phyloP scores from a whole-genome alignment of 2,329 filamentous ascomycete species.

The Drechslerella stenobrocha region DNA sequence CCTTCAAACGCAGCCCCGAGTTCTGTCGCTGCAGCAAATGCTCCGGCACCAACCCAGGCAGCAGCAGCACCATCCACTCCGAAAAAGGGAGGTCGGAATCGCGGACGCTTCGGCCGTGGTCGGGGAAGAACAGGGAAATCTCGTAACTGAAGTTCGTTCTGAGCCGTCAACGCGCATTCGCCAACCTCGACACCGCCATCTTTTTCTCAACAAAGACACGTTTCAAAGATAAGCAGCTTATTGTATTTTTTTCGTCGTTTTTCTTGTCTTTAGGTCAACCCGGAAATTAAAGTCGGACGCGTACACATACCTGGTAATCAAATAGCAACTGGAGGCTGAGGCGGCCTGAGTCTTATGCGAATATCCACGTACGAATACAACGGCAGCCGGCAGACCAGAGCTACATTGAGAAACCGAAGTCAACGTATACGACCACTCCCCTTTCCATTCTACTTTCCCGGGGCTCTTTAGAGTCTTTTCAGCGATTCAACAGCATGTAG shows the following conservation, averaged over 20 bases:
- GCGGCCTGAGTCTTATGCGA: too few species aligned
- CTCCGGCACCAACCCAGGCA: conserved; percentile 1
- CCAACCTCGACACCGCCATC: conserved; percentile 13
- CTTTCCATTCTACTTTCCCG: background rate
- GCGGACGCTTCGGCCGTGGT: conserved; percentile 17
- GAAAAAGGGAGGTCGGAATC: conserved; percentile 3
- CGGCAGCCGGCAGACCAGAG: conserved; percentile 1
- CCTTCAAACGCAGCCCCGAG: background rate
- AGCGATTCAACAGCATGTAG: background rate
- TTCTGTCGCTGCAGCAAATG: background rate
- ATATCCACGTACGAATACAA: too few species aligned
- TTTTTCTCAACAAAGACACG: conserved; percentile 10
- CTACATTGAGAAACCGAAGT: conserved; percentile 1
- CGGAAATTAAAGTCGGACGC: background rate
- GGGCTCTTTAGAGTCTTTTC: background rate
- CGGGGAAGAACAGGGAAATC: conserved; percentile 12
- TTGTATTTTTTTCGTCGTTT: conserved; percentile 34
- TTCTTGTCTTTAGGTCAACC: conserved; percentile 37
- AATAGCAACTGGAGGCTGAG: too few species aligned
- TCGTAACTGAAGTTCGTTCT: conserved; percentile 13
- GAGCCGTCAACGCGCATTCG: conserved; percentile 11
- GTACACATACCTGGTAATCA: conserved; percentile 9
- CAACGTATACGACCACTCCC: background rate
- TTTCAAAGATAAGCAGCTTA: conserved; percentile 47
- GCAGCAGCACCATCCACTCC: background rate